Percentiles rank a stretch among this genome's conserved stretches.
Conservation (phyloP, 2,329 filamentous ascomycete species). For the Fusarium sp. region DNA sequence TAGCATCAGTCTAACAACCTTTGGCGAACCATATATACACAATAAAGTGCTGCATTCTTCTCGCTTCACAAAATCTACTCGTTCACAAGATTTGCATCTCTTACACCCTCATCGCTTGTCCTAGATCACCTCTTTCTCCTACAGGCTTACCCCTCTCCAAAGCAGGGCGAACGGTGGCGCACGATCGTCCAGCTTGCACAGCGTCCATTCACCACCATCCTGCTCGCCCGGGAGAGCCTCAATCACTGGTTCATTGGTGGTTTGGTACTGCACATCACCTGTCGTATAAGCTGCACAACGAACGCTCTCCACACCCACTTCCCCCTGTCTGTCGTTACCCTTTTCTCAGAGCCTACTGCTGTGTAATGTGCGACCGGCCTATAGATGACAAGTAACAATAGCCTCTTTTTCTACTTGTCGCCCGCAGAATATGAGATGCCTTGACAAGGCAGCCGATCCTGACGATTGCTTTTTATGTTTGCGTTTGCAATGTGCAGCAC, state of each 20-base stretch:
- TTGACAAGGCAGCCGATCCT: conserved; percentile 34
- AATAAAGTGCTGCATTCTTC: conserved; percentile 19
- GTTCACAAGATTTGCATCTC: conserved; percentile 32
- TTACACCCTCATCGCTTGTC: conserved; percentile 37
- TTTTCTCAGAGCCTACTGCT: conserved; percentile 23
- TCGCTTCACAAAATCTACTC: conserved; percentile 45
- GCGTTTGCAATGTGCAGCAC: conserved; percentile 6
- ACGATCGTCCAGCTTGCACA: conserved; percentile 42
- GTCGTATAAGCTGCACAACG: conserved; percentile 35
- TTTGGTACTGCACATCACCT: conserved; percentile 19
- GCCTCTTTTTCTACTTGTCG: conserved; percentile 36
- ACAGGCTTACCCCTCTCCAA: conserved; percentile 34
- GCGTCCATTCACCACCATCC: conserved; percentile 20
- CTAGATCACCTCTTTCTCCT: conserved; percentile 23
- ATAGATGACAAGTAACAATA: conserved; percentile 19
- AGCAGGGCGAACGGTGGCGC: conserved; percentile 46
- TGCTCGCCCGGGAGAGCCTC: conserved; percentile 39
- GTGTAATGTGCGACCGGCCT: conserved; percentile 41
- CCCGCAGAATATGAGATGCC: conserved; percentile 44
- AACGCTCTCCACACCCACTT: conserved; percentile 28
- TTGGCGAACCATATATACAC: conserved; percentile 26
- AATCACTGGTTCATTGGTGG: conserved; percentile 23
- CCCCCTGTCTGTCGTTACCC: conserved; percentile 28
- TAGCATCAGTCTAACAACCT: background rate
- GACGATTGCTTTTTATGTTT: conserved; percentile 10